Percentiles rank a stretch among this genome's conserved stretches.
phyloP scores from a whole-genome alignment of 164 flowering plant genomes.

The Stephania cephalantha region DNA sequence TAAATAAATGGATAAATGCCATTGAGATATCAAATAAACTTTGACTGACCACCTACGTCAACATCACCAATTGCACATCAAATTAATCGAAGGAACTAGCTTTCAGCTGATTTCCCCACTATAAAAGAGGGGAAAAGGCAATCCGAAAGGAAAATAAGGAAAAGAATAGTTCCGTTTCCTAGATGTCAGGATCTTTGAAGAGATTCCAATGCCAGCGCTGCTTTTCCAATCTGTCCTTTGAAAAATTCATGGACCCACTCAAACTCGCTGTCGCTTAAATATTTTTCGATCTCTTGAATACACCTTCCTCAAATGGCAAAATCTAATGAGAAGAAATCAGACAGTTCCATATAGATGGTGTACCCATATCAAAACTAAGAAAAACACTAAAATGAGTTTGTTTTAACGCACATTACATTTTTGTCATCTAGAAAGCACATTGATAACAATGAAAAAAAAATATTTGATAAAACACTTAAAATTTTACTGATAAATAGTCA shows the following conservation, averaged over 20 bases:
- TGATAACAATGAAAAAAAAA: background rate
- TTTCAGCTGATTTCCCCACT: too few relatives aligned
- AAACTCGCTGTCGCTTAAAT: too few relatives aligned
- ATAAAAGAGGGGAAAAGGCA: too few relatives aligned
- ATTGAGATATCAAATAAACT: background rate
- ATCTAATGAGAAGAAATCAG: background rate
- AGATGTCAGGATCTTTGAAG: too few relatives aligned
- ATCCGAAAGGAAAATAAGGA: background rate
- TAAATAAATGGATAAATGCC: background rate
- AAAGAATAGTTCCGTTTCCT: background rate
- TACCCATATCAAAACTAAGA: background rate
- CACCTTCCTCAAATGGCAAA: background rate
- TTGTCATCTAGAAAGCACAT: too few relatives aligned
- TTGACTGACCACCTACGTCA: background rate
- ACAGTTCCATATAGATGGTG: background rate
- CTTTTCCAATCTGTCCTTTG: too few relatives aligned
- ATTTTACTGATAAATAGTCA: background rate
- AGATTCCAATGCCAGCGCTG: too few relatives aligned
- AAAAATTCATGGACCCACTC: too few relatives aligned
- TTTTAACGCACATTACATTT: too few relatives aligned
- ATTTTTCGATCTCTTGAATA: too few relatives aligned
- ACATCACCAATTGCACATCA: background rate
- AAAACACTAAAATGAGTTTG: too few relatives aligned
- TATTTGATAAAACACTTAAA: background rate
- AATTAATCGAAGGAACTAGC: too few relatives aligned